Base-by-base conservation (phyloP, 768 basidiomycete species). In the Lepiota brunneoincarnata region DNA sequence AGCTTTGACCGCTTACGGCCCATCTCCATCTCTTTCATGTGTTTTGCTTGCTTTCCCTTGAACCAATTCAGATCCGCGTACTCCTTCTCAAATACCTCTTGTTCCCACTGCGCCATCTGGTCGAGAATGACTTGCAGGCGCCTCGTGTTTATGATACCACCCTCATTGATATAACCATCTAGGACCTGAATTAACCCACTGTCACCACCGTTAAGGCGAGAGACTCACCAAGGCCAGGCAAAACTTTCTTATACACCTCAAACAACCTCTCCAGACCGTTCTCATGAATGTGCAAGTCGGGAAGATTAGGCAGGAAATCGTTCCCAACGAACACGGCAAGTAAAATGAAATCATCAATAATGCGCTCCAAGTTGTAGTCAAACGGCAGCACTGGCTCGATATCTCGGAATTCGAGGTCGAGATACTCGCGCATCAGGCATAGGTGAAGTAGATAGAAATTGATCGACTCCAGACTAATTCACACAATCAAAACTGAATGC, bases 321-420 rank as follows among this genome's bases (percentile, higher is more conserved):
- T 98, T 99, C 28, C 97, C 97, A 47, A 98, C 87, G 62, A 99
- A 99, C 23, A 98, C 93, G 20, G 94, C 92, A 61, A 99, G 82
- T 6, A 98, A 77, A 63, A 98, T 90, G 70, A 98, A 98, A 73
- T 99, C 97, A 69, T 99, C 96, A 65, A 99, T 96, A 69, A 99
- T 78, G 34, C 91, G 86, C 67, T 99, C 97, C 58, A 98, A 81
- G 65, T 77, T 89, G 69, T 98, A 98, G 26, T 75, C 72, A 75
- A 98, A 98, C 0, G 86, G 78, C 3, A 94, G 72, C 17, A 74
- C 62, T 1, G 79, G 76, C 54, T 80, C 79, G 48, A 94, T 83
- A 60, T 84, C 80, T 62, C 74, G 81, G 70, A 99, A 99, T 69
- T 99, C 97, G 58, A 97, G 81, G 69, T 99, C 90, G 60, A 99